phyloP scores from a whole-genome alignment of 257 asterid genomes.

The Scutellaria baicalensis region DNA sequence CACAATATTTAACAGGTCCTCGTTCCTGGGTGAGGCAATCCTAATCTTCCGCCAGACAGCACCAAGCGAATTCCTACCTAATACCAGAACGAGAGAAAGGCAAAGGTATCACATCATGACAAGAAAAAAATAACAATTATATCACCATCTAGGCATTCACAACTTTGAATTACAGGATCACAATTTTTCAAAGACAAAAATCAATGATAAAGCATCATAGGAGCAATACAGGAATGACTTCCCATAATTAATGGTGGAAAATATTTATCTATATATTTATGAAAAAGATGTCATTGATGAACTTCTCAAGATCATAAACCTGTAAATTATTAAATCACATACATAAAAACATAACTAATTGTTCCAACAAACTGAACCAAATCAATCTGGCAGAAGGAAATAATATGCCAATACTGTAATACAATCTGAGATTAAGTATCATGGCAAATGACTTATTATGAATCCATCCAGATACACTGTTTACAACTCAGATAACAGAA shows the following conservation, averaged over 20 bases:
- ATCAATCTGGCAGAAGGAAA: background rate
- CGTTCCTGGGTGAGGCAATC: constrained; percentile 45
- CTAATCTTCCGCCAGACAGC: constrained; percentile 84
- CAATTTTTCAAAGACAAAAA: background rate
- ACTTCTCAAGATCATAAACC: background rate
- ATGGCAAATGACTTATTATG: background rate
- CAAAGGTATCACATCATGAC: background rate
- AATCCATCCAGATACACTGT: background rate
- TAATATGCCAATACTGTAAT: background rate
- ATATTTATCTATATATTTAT: background rate
- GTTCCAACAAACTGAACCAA: background rate
- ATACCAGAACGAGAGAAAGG: constrained; percentile 6
- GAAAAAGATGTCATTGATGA: background rate
- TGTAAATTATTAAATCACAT: background rate
- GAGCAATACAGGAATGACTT: background rate
- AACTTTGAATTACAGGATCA: background rate
- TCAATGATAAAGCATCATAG: background rate
- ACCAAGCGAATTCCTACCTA: constrained; percentile 64
- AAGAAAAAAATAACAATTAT: background rate
- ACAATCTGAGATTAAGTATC: background rate
- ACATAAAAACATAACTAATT: background rate
- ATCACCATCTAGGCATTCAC: background rate
- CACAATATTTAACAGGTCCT: constrained; percentile 55
- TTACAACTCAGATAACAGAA: background rate
- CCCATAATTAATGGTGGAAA: background rate